Base-by-base conservation (phyloP, 495 filamentous ascomycete genomes). In the Oidiodendron maius region DNA sequence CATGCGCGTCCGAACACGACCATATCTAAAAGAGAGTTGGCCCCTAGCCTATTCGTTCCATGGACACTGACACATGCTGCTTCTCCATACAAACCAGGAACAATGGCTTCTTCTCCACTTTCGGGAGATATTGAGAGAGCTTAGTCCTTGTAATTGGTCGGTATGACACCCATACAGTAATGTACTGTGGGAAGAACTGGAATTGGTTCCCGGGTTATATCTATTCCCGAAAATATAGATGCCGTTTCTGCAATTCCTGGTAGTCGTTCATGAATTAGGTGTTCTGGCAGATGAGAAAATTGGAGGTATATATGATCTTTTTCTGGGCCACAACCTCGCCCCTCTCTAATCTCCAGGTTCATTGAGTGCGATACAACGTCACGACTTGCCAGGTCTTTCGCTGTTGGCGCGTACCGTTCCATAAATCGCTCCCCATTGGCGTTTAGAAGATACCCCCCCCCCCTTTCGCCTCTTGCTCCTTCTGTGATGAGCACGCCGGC, bases 261-360 rank as follows among this genome's bases (percentile, higher is more conserved):
- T 8, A 60, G 25, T 21, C 57, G 15, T 24, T 60, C 57, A 6
- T 32, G 42, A 38, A 60, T 53, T 0, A 60, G 28, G 6, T 60
- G 49, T 8, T 35, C 26, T 0, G 57, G 57, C 3, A 60, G 46
- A 42, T 60, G 57, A 1, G 52, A 56, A 5, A 60, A 44, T n/a
- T 60, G 57, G n/a, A 60, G 53, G 28, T 39, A 42, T 8, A 60
- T 60, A 30, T 60, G 57, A 17, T 60, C 57, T 32, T 56, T 56
- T 10, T 56, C 53, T 12, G 49, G 37, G 23, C 57, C 57, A 24
- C 49, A 53, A 2, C 57, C 57, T 44, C 57, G 39, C 10, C 57
- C 57, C 12, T 56, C 50, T 40, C 36, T 50, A 18, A 60, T 60
- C 25, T 60, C 57, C 45, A 59, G 43, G 37, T 56, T 59, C 57